Evolutionary conservation across 768 basidiomycete species (phyloP), one percentile per base, ranked within the genome.

Genomic region (Lactifluus volemus): DNA sequence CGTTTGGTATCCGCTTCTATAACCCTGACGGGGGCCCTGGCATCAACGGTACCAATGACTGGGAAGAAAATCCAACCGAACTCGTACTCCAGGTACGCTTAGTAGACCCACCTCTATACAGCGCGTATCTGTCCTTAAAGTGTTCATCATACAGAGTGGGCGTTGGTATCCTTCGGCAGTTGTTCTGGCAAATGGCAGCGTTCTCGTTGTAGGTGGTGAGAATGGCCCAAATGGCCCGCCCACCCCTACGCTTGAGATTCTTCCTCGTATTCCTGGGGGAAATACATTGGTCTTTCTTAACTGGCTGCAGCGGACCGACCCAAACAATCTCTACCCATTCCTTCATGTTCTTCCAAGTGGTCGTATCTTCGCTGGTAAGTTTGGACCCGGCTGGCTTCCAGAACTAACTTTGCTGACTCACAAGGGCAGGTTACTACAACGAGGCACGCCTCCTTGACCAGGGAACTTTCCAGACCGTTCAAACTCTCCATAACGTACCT

Each of bases 301-400:
- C 60, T 90, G 82, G 75, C 74, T 91, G 25, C 39, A 69, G 75
- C 78, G 87, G 30, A 90, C 89, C 5, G 85, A 91, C 67, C 89
- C 89, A 0, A 83, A 88, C 68, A 90, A 90, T 67, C 70, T 92
- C 52, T 92, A 92, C 67, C 89, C 89, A 0, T 91, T 88, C 76
- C 72, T 91, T 39, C 71, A 85, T 56, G 78, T 89, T 7, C 78
- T 92, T 15, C 88, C 89, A 0, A 84, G 84, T 45, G 81, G 81
- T 1, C 78, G 79, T 38, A 73, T 92, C 66, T 90, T 91, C 69
- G 78, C 87, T 45, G 85, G 88, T 86, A 52, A 54, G 81, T 73
- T 10, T 39, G 17, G 38, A n/a, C 49, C 6, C 7, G 44, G 9
- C 5, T 4, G 12, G 2, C 10, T 2, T 21, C 30, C 48, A 4